phyloP scores from a whole-genome alignment of 345 rosid genomes.

The Mercurialis annua region DNA sequence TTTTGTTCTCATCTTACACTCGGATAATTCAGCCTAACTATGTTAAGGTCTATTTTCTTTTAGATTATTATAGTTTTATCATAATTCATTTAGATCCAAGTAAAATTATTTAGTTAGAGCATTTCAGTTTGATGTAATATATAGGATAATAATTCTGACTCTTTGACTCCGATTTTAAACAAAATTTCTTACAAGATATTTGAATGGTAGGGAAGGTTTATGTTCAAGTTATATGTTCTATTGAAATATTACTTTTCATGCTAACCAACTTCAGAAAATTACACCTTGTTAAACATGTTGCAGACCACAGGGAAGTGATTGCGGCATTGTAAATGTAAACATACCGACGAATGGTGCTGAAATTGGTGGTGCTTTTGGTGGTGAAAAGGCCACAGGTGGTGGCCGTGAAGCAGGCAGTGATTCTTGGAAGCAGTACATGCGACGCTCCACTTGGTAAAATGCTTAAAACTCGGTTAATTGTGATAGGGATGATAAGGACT shows the following conservation, averaged over 20 bases:
- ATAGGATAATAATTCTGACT: neutral
- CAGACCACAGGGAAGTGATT: slow-evolving; percentile 93
- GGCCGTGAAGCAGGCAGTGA: slow-evolving; percentile 99
- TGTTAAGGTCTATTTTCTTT: neutral
- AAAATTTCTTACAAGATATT: neutral
- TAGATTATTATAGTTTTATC: neutral
- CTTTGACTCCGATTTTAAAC: neutral
- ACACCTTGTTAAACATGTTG: slow-evolving; percentile 5
- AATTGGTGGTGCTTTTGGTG: slow-evolving; percentile 97
- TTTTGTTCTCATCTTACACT: neutral
- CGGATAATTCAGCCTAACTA: too few species aligned
- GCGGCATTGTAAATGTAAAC: slow-evolving; percentile 92
- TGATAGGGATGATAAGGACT: neutral
- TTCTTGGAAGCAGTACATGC: slow-evolving; percentile 99
- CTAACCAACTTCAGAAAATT: neutral
- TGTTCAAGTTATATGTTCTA: neutral
- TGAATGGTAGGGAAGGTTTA: neutral
- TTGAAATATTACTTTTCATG: neutral
- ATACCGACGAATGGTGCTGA: slow-evolving; percentile 99
- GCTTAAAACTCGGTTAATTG: neutral
- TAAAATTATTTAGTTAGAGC: neutral
- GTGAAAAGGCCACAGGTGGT: slow-evolving; percentile 94
- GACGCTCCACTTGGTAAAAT: slow-evolving; percentile 87
- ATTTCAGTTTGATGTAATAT: neutral
- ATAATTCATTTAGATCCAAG: neutral